These are phyloP conservation scores for Penicillium sp. DNA, from an alignment of 2,329 filamentous ascomycete species.

Conservation along the genomic window DNA sequence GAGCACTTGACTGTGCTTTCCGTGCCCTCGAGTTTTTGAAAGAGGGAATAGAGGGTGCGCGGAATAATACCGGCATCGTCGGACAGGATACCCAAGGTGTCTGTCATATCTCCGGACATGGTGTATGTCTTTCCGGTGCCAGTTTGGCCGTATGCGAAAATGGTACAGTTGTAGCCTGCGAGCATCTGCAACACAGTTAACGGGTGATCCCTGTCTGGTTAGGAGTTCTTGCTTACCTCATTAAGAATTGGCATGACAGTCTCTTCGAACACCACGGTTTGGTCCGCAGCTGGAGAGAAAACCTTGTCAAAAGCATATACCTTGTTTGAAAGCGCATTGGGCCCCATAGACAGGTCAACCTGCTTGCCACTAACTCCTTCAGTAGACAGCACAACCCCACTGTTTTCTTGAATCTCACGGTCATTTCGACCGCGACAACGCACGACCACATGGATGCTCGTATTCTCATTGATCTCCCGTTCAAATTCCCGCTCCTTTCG, in stretches of 20 bases:
- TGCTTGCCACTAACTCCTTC: conserved; percentile 83
- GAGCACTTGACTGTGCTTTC: conserved; percentile 96
- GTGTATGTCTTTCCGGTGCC: conserved; percentile 99
- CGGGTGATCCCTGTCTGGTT: neutral
- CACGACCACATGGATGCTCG: conserved; percentile 97
- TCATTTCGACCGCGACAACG: conserved; percentile 90
- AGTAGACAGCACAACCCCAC: conserved; percentile 83
- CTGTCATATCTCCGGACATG: conserved; percentile 96
- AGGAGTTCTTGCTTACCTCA: conserved; percentile 62
- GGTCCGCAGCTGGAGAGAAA: conserved; percentile 91
- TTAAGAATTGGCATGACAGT: conserved; percentile 90
- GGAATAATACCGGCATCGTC: conserved; percentile 95
- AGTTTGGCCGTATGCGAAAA: conserved; percentile 97
- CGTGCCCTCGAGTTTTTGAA: conserved; percentile 76
- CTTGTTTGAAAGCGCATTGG: conserved; percentile 91
- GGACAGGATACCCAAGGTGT: conserved; percentile 79
- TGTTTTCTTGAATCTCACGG: conserved; percentile 90
- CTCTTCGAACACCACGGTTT: conserved; percentile 91
- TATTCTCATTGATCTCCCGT: conserved; percentile 70
- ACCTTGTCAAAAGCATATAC: conserved; percentile 96
- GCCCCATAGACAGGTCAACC: conserved; percentile 87
- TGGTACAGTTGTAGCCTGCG: conserved; percentile 93
- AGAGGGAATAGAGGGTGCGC: conserved; percentile 81
- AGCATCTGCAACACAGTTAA: conserved; percentile 65
- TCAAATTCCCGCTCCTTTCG: conserved; percentile 87